These are phyloP conservation scores for Pythium aristosporum DNA, from an alignment of 352 stramenopile genomes.

Conservation along the genomic window DNA sequence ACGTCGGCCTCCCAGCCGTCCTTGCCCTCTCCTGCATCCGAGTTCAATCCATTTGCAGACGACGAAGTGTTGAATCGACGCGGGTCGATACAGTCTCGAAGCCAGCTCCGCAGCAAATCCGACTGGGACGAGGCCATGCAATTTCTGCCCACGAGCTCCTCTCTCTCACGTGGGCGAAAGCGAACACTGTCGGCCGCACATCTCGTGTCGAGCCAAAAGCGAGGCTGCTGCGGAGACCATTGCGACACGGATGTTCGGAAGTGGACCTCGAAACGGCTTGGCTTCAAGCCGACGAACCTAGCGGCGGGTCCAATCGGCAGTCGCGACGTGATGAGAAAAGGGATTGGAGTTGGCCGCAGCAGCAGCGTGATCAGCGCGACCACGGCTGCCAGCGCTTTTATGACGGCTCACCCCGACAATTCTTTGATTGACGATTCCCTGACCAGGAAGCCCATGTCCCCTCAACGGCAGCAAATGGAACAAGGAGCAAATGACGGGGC, in stretches of 20 bases:
- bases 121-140: constrained; percentile 61
- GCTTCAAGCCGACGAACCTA: not conserved
- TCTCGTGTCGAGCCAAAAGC: constrained; percentile 72
- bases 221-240: constrained; percentile 69
- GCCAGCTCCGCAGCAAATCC: constrained; percentile 30
- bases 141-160: constrained; percentile 49
- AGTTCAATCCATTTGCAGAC: constrained; percentile 42
- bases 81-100: constrained; percentile 8
- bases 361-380: constrained; percentile 54
- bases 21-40: constrained; percentile 14
- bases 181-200: constrained; percentile 61
- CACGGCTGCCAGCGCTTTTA: constrained; percentile 51
- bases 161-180: constrained; percentile 50
- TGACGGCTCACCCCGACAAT: constrained; percentile 40
- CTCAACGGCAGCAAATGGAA: constrained; percentile 36
- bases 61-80: not conserved
- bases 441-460: constrained; percentile 34
- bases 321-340: not conserved
- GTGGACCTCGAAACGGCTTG: constrained; percentile 41
- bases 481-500: not conserved
- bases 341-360: constrained; percentile 29
- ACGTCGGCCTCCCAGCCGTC: constrained; percentile 34
- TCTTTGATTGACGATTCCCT: constrained; percentile 19
- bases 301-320: not conserved
- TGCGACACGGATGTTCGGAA: constrained; percentile 47